Conservation (phyloP, 2,329 filamentous ascomycete genomes). For the Arthrobotrys musiformis region DNA sequence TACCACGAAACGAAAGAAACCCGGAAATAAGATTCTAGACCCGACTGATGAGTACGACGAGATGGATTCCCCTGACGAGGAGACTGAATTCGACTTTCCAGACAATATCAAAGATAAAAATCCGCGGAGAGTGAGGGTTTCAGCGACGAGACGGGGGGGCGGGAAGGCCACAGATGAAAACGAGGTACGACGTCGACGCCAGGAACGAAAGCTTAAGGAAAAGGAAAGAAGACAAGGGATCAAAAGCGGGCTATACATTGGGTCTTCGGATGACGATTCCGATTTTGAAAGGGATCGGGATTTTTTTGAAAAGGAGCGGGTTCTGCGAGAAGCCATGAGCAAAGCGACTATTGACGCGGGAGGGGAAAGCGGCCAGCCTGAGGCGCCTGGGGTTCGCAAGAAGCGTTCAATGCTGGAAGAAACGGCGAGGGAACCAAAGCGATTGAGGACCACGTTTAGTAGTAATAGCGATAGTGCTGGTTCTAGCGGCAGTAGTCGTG, state of each 20-base stretch:
- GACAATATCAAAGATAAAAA: conserved; percentile 25
- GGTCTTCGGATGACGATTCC: conserved; percentile 87
- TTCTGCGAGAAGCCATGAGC: conserved; percentile 21
- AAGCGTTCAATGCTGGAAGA: not conserved
- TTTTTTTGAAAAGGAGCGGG: conserved; percentile 57
- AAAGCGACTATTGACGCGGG: conserved; percentile 15
- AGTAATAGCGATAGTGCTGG: not conserved
- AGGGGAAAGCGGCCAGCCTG: not conserved
- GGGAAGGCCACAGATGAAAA: conserved; percentile 4
- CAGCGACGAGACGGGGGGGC: not conserved
- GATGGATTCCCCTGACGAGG: not conserved
- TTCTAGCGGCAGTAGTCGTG: too few species aligned
- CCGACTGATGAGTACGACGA: not conserved
- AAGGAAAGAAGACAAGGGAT: conserved; percentile 80
- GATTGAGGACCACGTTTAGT: not conserved
- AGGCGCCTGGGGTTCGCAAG: not conserved
- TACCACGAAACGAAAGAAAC: conserved; percentile 60
- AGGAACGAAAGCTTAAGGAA: conserved; percentile 73
- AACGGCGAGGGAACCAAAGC: not conserved
- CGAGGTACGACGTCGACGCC: conserved; percentile 63
- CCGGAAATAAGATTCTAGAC: conserved; percentile 61
- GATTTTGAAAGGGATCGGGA: conserved; percentile 56
- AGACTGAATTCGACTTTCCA: conserved; percentile 27
- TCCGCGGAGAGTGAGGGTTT: not conserved
- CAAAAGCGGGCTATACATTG: conserved; percentile 85